Base-by-base conservation (phyloP, 2,329 filamentous ascomycete genomes). In the Cercospora sojina region DNA sequence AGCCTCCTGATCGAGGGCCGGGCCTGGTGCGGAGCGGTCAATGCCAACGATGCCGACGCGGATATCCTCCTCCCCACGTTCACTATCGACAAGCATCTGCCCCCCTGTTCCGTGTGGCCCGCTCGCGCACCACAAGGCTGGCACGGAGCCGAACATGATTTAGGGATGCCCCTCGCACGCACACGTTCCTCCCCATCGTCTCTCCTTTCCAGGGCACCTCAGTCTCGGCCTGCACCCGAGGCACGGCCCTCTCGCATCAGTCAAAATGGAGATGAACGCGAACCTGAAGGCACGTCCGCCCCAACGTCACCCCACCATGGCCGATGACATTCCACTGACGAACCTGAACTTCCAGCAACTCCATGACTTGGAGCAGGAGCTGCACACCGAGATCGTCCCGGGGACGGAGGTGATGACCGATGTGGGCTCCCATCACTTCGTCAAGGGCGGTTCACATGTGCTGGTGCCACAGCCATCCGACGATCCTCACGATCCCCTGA, bases 361-460 rank as follows among this genome's bases (percentile, higher is more conserved):
- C 55, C 78, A 74, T 64, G 79, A 82, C 66, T 77, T 86, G 67
- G 84, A 85, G 73, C 70, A 80, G 63, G 83, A 86, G 78, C 81
- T 87, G 66, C 79, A 83, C 64, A 80, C 79, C 32, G 82, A 85
- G 68, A 83, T 87, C 64, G 76, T 86, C 47, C 85, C 85, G 3
- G 85, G 85, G 25, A 87, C 85, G 3, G 85, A 87, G 75, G 80
- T 87, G 72, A 87, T 87, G 85, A 77, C 81, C 8, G 85, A 90
- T 80, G 83, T 89, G 41, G 86, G 86, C 20, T 79, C 80, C 1
- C 86, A 88, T 76, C 87, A 89, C 75, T 90, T 90, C 72, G 86
- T 89, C 72, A 89, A 88, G 72, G 79, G 81, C 23, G 74, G 76
- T 20, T 74, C 76, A 23, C 78, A 81, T 35, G 82, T 84, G 16